Evolutionary conservation across 768 basidiomycete species (phyloP), one percentile per base, ranked within the genome.

Genomic region (Tubosaeta brunneosetosa): DNA sequence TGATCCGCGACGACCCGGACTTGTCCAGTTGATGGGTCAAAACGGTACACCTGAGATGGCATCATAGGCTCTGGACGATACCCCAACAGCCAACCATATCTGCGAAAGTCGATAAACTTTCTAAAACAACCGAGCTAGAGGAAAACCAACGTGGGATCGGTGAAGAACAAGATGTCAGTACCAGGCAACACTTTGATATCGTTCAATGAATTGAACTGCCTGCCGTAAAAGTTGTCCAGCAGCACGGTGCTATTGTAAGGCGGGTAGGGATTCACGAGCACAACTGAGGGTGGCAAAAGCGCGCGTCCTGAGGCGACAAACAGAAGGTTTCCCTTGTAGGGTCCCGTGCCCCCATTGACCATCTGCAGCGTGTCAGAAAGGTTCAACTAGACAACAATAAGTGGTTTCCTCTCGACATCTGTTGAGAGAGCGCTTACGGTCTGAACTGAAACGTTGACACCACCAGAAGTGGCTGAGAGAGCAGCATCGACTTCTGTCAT

Each of bases 141-240:
- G 32, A 25, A 16, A 11, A 76, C 80, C 37, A 71, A 90, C 80
- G 74, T 71, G 9, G 77, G 75, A 57, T 91, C 90, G 0, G 90
- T 91, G 67, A 93, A 90, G 71, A 85, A 90, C 3, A 91, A 56
- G 41, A 79, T 78, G 34, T 82, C 82, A 52, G 78, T 85, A 14
- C 68, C 68, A 1, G 86, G 86, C 46, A 89, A 84, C 1, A 89
- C 73, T 59, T 86, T 90, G 51, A 86, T 74, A 58, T 92, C 91
- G 65, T 91, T 91, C 37, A 91, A 66, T 1, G 89, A 89, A 66
- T 88, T 90, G 72, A 91, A 91, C 56, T 89, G 88, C 6, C 88
- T 74, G 3, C 89, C 89, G 61, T 80, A 86, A 70, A 77, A 88
- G 70, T 90, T 91, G 67, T 91, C 86, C 55, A 92, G 65, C 16